Percentiles rank a stretch among this genome's conserved stretches.
These are phyloP conservation scores for Byssothecium circinans DNA, from an alignment of 2,329 filamentous ascomycete genomes.

Conservation along the genomic window DNA sequence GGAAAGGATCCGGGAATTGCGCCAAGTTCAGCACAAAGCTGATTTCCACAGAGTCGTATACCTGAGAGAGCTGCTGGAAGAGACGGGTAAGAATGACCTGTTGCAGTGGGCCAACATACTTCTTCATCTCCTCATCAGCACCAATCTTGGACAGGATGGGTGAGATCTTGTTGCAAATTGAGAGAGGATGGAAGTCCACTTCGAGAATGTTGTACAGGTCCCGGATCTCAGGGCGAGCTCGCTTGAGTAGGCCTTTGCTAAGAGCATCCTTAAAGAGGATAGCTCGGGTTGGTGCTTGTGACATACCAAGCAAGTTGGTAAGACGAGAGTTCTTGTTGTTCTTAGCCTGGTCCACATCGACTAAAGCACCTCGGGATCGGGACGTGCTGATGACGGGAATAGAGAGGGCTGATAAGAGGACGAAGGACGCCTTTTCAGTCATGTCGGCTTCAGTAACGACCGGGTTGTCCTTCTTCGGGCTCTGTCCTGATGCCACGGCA, in stretches of 20 bases:
- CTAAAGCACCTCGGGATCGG: slow-evolving; percentile 89
- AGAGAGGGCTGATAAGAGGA: slow-evolving; percentile 90
- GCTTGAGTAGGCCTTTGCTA: slow-evolving; percentile 91
- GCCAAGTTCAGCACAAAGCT: slow-evolving; percentile 91
- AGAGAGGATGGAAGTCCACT: slow-evolving; percentile 97
- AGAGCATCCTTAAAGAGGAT: slow-evolving; percentile 94
- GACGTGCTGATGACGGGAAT: slow-evolving; percentile 99
- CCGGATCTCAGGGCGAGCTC: slow-evolving; percentile 89
- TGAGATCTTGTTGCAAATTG: slow-evolving; percentile 98
- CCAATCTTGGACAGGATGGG: slow-evolving; percentile 94
- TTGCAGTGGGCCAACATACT: slow-evolving; percentile 92
- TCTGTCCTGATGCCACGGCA: slow-evolving; percentile 79
- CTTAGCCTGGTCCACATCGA: slow-evolving; percentile 93
- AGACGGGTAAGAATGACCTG: slow-evolving; percentile 97
- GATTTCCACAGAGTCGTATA: slow-evolving; percentile 97
- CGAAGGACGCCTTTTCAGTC: slow-evolving; percentile 92
- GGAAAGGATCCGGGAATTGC: slow-evolving; percentile 94
- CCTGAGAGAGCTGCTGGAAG: slow-evolving; percentile 98
- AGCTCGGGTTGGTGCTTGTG: slow-evolving; percentile 80
- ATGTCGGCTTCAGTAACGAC: slow-evolving; percentile 86
- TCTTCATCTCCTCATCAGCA: slow-evolving; percentile 91
- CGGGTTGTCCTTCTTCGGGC: slow-evolving; percentile 93
- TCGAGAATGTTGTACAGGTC: slow-evolving; percentile 98
- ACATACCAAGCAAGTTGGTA: slow-evolving; percentile 94
- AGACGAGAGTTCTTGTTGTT: slow-evolving; percentile 99